Base-by-base conservation (phyloP, 169 alveolate species). In the Plasmodium sp. region DNA sequence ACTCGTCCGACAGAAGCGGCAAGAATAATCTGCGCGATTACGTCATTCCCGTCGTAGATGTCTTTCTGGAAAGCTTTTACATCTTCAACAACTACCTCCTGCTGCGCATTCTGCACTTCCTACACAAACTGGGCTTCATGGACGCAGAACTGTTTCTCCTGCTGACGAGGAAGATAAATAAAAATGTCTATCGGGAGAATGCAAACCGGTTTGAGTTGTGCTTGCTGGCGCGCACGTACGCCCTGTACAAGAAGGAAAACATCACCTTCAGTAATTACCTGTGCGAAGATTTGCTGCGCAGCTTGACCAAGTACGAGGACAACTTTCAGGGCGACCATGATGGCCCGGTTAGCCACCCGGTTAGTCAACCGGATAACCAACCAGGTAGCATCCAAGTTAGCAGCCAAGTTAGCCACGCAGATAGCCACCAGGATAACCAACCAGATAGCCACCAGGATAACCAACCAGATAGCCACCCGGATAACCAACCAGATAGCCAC, bases 201-300 rank as follows among this genome's bases (percentile, higher is more conserved):
- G 94, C 91, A 7, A 90, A 90, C 51, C 79, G 43, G 3, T 90
- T 41, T 80, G 94, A 90, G 41, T 22, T 90, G 39, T 90, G 94
- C 45, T 62, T 90, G 91, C 73, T 90, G 33, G 43, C 94, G n/a
- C 79, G 84, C 3, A 45, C 54, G 2, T 90, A 90, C 77, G 94
- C 94, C 5, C 27, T 80, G 39, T 90, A 90, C 58, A 90, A 90
- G 62, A 90, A 51, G 18, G 88, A 90, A 80, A 90, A 90, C 67
- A 90, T 90, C 31, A 90, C 94, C 6, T 90, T 90, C 22, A 79
- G 31, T 80, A 90, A 80, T 14, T 90, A 90, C 48, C 18, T 90
- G 36, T 81, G 51, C 67, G 84, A 90, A 9, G 94, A 90, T 80
- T 80, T 90, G 48, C 36, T 90, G 27, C 43, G 31, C 33, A 80